Base-by-base conservation (phyloP, 805 yeast species). In the Candida railenensis region DNA sequence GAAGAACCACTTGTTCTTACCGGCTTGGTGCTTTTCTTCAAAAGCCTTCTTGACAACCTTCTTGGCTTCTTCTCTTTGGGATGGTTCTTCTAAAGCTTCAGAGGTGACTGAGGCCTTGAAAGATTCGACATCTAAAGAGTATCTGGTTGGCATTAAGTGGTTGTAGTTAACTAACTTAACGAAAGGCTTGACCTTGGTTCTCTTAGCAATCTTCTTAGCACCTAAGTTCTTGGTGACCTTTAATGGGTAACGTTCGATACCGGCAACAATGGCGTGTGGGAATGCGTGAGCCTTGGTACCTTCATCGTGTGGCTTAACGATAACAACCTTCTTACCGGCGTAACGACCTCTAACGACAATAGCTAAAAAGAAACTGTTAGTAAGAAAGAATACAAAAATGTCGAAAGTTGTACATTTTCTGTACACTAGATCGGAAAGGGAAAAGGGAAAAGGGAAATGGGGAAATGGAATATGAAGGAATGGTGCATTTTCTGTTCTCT, bases 1-100 rank as follows among this genome's bases (percentile, higher is more conserved):
- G 91, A 94, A 94, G 85, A 94, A 94, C 99, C 99, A 94, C 82
- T 90, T 91, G 91, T 92, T 92, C 87, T 94, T 90, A 76, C 99
- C 99, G 73, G 97, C 89, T 77, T 88, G 95, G 84, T 92, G 96
- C 85, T 90, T 89, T 82, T 92, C 96, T 82, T 94, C 99, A 72
- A 94, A 92, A 74, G 96, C 96, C 85, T 91, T 88, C 89, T 89
- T 94, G 77, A 94, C 89, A 73, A 85, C 91, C 84, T 94, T 92
- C 88, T 91, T 94, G 72, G 98, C 98, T 76, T 92, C 97, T 78
- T 85, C 96, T 76, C 96, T 87, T 80, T 91, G 97, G 59, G 97
- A 81, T 77, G 98, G 97, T 83, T 94, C 97, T 71, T 81, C 82
- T 76, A 94, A 87, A 69, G 98, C 82, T 75, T 92, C 99, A 65